A percentile compares a stretch with the other conserved stretches of the same genome.
Evolutionary conservation across 345 rosid genomes (phyloP).

Genomic region (Carallia brachiata): DNA sequence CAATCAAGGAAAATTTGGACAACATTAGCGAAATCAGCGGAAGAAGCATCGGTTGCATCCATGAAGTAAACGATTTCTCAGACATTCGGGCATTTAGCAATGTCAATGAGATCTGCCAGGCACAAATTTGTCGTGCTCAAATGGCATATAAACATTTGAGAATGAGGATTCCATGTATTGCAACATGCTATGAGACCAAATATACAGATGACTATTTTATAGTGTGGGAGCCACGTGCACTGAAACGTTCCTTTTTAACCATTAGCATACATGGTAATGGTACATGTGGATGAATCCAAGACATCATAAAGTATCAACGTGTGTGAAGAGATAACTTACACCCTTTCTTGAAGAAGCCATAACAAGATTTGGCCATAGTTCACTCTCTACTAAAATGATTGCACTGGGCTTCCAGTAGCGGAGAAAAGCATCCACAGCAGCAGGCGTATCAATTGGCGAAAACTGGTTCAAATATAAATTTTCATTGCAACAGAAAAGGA

Average conservation of each 20-base stretch:
- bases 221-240: too few species aligned
- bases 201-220: too few species aligned
- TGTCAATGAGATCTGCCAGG: conserved; percentile 69
- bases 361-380: conserved; percentile 90
- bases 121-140: not conserved
- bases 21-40: conserved; percentile 70
- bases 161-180: not conserved
- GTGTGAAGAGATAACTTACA: conserved; percentile 46
- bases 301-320: too few species aligned
- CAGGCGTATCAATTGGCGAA: conserved; percentile 80
- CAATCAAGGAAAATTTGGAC: conserved; percentile 75
- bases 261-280: too few species aligned
- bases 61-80: conserved; percentile 53
- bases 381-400: conserved; percentile 74
- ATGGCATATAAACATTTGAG: not conserved
- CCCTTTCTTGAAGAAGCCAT: conserved; percentile 57
- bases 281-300: too few species aligned
- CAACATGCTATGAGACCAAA: not conserved
- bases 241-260: too few species aligned
- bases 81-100: conserved; percentile 83
- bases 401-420: conserved; percentile 73
- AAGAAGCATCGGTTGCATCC: conserved; percentile 59
- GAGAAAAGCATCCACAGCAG: conserved; percentile 69
- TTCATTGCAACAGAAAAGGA: conserved; percentile 8
- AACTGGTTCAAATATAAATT: conserved; percentile 43